Percentiles rank a stretch among this genome's conserved stretches.
Conservation (phyloP, 148 eudicot genomes). For the Diospyros lotus region DNA sequence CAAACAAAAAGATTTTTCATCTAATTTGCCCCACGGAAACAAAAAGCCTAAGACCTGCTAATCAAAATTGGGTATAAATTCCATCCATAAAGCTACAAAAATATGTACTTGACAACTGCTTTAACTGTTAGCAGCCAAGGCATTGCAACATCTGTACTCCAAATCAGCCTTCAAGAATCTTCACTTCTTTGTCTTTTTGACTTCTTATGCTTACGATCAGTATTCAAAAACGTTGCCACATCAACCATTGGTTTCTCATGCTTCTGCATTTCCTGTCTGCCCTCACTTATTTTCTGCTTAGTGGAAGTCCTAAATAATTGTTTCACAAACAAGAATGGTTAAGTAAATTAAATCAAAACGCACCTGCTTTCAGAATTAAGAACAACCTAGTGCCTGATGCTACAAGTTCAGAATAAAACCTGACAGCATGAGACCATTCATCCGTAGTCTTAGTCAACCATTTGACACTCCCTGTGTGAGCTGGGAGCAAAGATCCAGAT, state of each 20-base stretch:
- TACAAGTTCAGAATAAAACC: slow-evolving; percentile 31
- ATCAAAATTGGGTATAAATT: neutral
- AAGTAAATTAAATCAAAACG: neutral
- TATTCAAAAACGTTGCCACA: slow-evolving; percentile 18
- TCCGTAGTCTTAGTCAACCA: slow-evolving; percentile 56
- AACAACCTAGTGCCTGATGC: neutral
- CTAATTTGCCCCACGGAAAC: too few species aligned
- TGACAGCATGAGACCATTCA: slow-evolving; percentile 33
- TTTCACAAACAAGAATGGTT: neutral
- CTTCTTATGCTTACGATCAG: slow-evolving; percentile 37
- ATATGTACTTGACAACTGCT: neutral
- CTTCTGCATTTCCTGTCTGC: slow-evolving; percentile 20
- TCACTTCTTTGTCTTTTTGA: slow-evolving; percentile 43
- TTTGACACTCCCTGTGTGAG: slow-evolving; percentile 52
- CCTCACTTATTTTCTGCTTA: slow-evolving; percentile 33
- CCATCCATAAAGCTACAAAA: neutral
- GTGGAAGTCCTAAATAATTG: slow-evolving; percentile 29
- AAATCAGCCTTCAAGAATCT: slow-evolving; percentile 24
- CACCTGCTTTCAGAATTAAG: neutral
- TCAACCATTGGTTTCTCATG: slow-evolving; percentile 23
- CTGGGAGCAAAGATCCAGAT: slow-evolving; percentile 64
- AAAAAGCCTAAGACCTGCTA: neutral
- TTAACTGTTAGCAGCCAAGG: neutral
- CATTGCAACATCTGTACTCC: neutral
- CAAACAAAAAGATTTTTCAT: too few species aligned